Evolutionary conservation across 257 asterid species (phyloP), one percentile per base, ranked within the genome.

Genomic region (Solanum arcanum): DNA sequence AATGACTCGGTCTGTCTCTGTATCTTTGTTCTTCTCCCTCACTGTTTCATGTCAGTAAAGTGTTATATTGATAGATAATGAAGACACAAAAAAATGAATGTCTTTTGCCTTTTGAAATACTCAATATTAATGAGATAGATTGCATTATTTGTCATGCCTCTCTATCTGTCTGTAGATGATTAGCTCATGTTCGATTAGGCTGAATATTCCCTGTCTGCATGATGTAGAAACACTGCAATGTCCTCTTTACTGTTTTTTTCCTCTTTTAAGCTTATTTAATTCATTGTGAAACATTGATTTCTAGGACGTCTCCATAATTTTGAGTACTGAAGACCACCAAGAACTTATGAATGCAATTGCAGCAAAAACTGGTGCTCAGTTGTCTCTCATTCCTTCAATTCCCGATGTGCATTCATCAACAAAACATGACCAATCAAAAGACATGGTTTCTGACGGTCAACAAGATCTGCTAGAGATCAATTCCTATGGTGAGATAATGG

Each of bases 271-370:
- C 78, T 77, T 44, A 39, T 15, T 77, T 27, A 60, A 85, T 25
- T 62, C 47, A 27, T 44, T 76, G 86, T 88, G 74, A 59, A 7
- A 15, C 31, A 73, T 37, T 88, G 85, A 66, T 90, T 70, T 46
- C 18, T 89, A 97, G 99, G 98, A 94, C 83, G 90, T 97, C 89
- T 87, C 95, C 33, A 90, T 94, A 94, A 94, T 97, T 87, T 91
- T 97, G 93, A 94, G 96, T 77, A 94, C 98, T 12, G 98, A 97
- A 87, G 99, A 95, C 89, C 98, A 97, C 91, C 96, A 92, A 80
- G 98, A 95, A 83, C 92, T 93, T 89, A 92, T 97, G 98, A 89
- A 88, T 90, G 86, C 88, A 33, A 93, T 97, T 86, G 99, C 99
- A 39, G 95, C 92, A 80, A 97, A 97, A 92, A 90, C 98, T 77